Evolutionary conservation across 257 asterid species (phyloP).

Genomic region (Haberlea rhodopensis): DNA sequence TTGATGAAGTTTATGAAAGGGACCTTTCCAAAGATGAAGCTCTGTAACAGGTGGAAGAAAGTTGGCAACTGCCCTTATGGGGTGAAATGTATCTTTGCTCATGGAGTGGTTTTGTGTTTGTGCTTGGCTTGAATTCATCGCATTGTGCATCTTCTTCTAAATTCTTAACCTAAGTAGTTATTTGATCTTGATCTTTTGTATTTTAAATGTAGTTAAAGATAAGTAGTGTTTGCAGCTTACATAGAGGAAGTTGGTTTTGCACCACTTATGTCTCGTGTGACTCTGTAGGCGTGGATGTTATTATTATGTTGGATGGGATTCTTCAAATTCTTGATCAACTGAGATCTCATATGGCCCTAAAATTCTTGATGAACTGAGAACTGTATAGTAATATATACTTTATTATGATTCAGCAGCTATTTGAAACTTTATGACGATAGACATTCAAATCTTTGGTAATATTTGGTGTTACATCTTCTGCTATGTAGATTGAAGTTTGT

Average conservation of each 20-base stretch:
- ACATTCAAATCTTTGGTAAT: neutral
- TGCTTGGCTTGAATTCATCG: neutral
- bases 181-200: neutral
- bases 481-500: neutral
- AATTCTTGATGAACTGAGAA: no score
- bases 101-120: slow-evolving; percentile 39
- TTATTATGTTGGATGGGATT: neutral
- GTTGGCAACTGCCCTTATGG: slow-evolving; percentile 40
- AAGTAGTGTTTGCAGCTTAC: neutral
- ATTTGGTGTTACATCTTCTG: neutral
- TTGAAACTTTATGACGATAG: neutral
- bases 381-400: neutral
- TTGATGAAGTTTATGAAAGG: slow-evolving; percentile 5
- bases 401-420: neutral
- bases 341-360: neutral
- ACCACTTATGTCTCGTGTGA: no score
- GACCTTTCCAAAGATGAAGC: slow-evolving; percentile 33
- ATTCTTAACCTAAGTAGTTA: neutral
- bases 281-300: no score
- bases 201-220: neutral
- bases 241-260: neutral
- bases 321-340: neutral
- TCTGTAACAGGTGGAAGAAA: slow-evolving; percentile 38
- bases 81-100: slow-evolving; percentile 45
- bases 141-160: neutral